These are phyloP conservation scores for Cryptococcus sp. DNA, from an alignment of 1,284 basidiomycete species.

Conservation along the genomic window DNA sequence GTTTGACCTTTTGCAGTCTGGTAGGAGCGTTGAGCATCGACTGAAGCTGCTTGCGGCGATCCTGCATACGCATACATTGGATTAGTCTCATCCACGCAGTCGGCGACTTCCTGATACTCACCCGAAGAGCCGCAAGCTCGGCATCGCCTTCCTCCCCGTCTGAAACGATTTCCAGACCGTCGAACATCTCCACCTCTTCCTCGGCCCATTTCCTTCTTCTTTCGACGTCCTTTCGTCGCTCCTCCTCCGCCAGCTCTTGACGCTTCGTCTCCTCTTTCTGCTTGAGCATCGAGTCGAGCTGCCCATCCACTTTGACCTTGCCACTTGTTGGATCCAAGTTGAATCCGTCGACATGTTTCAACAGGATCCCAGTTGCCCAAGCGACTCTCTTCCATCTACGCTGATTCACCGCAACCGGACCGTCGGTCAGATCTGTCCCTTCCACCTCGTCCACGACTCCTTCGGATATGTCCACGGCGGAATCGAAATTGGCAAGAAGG, in stretches of 20 bases:
- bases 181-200: constrained; percentile 57
- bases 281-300: constrained; percentile 68
- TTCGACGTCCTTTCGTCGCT: constrained; percentile 44
- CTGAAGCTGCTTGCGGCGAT: constrained; percentile 51
- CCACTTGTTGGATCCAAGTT: constrained; percentile 56
- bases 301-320: constrained; percentile 62
- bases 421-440: constrained; percentile 58
- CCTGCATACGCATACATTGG: constrained; percentile 5
- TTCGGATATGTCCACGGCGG: constrained; percentile 60
- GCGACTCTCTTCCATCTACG: constrained; percentile 72
- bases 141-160: constrained; percentile 65
- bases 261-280: constrained; percentile 65
- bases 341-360: constrained; percentile 74
- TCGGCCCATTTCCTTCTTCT: constrained; percentile 58
- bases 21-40: constrained; percentile 40
- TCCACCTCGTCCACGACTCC: constrained; percentile 71
- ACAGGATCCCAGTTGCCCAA: constrained; percentile 70
- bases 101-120: constrained; percentile 39
- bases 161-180: constrained; percentile 65
- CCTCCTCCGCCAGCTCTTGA: constrained; percentile 29
- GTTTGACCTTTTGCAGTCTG: constrained; percentile 25
- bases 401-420: constrained; percentile 49
- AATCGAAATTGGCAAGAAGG: constrained; percentile 64
- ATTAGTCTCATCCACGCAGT: constrained; percentile 1
- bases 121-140: constrained; percentile 75